These are phyloP conservation scores for Penstemon eatonii DNA, from an alignment of 257 asterid species.

Conservation along the genomic window DNA sequence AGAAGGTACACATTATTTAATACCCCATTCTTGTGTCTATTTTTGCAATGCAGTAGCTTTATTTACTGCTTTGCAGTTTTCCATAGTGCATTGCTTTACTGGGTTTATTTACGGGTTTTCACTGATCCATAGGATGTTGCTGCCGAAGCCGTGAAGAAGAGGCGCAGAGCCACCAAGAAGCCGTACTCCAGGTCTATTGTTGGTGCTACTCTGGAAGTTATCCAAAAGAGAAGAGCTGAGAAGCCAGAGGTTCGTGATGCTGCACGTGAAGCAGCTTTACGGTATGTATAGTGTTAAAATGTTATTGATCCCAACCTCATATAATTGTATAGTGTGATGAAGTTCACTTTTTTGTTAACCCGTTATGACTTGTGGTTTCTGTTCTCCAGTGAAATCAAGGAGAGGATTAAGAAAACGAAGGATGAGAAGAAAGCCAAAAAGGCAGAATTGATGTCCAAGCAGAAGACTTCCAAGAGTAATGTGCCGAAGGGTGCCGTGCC, in stretches of 20 bases:
- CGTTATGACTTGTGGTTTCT: background rate
- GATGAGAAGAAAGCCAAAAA: slow-evolving; percentile 92
- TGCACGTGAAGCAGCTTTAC: slow-evolving; percentile 89
- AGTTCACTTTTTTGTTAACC: background rate
- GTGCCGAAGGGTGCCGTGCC: slow-evolving; percentile 52
- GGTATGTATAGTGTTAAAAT: slow-evolving; percentile 36
- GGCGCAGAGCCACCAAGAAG: slow-evolving; percentile 79
- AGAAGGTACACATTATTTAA: slow-evolving; percentile 47
- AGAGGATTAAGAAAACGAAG: slow-evolving; percentile 82
- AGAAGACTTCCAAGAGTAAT: slow-evolving; percentile 52
- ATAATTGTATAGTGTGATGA: background rate
- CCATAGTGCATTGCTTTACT: background rate
- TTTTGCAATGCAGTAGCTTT: background rate
- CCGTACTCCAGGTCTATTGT: slow-evolving; percentile 91
- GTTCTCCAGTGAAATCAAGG: slow-evolving; percentile 72
- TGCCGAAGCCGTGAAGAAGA: slow-evolving; percentile 86
- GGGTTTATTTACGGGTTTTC: background rate
- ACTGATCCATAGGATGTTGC: slow-evolving; percentile 54
- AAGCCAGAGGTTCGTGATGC: slow-evolving; percentile 94
- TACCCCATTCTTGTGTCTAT: background rate
- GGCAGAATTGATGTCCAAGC: slow-evolving; percentile 68
- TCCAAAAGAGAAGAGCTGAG: slow-evolving; percentile 77
- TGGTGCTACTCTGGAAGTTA: slow-evolving; percentile 88
- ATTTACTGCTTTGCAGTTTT: background rate
- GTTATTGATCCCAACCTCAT: background rate